phyloP scores from a whole-genome alignment of 495 filamentous ascomycete species.

The Penicillium antarcticum region DNA sequence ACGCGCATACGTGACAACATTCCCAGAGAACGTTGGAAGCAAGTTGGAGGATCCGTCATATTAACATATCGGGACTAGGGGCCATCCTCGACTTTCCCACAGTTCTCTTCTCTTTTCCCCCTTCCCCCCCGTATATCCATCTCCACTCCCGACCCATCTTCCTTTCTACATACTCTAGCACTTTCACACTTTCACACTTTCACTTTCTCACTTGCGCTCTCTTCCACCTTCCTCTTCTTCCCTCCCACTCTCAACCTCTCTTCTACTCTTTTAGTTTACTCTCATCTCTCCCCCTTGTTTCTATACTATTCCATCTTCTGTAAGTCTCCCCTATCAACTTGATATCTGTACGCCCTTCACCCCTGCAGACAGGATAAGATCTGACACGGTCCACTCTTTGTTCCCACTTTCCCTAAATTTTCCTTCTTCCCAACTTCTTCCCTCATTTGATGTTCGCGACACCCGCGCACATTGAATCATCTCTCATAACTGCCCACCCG shows the following conservation, averaged over 20 bases:
- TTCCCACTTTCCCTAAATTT: conserved; percentile 15
- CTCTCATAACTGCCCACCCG: conserved; percentile 9
- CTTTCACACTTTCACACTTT: conserved; percentile 4
- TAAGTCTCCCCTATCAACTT: conserved; percentile 14
- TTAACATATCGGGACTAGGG: conserved; percentile 50
- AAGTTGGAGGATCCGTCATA: conserved; percentile 44
- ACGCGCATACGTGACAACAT: conserved; percentile 21
- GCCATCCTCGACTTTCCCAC: conserved; percentile 30
- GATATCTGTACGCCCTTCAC: conserved; percentile 23
- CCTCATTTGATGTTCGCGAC: conserved; percentile 4
- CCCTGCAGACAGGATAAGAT: conserved; percentile 29
- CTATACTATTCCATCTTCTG: background rate
- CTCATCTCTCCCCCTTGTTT: conserved; percentile 1
- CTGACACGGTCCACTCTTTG: conserved; percentile 31
- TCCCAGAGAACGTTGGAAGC: conserved; percentile 15
- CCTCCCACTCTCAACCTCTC: conserved; percentile 1
- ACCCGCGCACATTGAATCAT: background rate
- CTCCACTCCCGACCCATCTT: conserved; percentile 1
- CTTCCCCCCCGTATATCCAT: conserved; percentile 1
- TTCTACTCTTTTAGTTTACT: background rate
- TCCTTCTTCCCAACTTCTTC: conserved; percentile 12
- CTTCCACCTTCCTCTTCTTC: conserved; percentile 2
- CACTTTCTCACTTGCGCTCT: background rate
- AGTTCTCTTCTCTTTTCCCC: conserved; percentile 2
- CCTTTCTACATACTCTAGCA: conserved; percentile 1